phyloP scores from a whole-genome alignment of 768 basidiomycete genomes.

The Lentinula raphanica region DNA sequence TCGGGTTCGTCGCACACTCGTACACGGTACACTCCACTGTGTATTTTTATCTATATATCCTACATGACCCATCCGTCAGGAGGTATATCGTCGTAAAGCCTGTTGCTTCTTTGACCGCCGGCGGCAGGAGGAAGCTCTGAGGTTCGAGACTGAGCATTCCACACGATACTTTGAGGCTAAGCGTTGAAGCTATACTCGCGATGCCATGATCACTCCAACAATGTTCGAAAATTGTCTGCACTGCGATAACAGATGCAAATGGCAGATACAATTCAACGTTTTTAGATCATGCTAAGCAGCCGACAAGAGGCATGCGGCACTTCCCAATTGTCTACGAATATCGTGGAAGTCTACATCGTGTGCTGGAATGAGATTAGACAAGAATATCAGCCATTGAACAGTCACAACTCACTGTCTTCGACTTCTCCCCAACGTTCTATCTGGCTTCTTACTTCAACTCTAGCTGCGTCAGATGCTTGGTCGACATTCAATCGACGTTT shows the following conservation, averaged over 20 bases:
- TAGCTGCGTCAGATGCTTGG: constrained; percentile 76
- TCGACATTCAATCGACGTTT: constrained; percentile 73
- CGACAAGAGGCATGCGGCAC: constrained; percentile 61
- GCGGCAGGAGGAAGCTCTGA: too few species aligned
- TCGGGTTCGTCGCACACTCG: too few species aligned
- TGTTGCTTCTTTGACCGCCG: too few species aligned
- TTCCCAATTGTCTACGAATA: constrained; percentile 79
- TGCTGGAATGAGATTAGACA: constrained; percentile 43
- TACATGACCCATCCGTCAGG: too few species aligned
- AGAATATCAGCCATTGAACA: constrained; percentile 9
- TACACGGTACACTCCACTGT: too few species aligned
- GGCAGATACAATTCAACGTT: not conserved
- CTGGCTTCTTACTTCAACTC: constrained; percentile 93
- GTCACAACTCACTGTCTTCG: constrained; percentile 79
- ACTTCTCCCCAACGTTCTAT: constrained; percentile 99
- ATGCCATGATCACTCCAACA: not conserved
- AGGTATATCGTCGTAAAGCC: too few species aligned
- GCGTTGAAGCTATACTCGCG: not conserved
- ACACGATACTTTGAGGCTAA: not conserved
- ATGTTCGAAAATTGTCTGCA: not conserved
- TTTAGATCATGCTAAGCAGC: not conserved
- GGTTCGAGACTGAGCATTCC: too few species aligned
- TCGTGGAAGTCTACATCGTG: constrained; percentile 98
- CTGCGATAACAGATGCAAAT: not conserved
- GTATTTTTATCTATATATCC: too few species aligned